These are phyloP conservation scores for Eucalyptus tenuipes DNA, from an alignment of 345 rosid genomes.

Conservation along the genomic window DNA sequence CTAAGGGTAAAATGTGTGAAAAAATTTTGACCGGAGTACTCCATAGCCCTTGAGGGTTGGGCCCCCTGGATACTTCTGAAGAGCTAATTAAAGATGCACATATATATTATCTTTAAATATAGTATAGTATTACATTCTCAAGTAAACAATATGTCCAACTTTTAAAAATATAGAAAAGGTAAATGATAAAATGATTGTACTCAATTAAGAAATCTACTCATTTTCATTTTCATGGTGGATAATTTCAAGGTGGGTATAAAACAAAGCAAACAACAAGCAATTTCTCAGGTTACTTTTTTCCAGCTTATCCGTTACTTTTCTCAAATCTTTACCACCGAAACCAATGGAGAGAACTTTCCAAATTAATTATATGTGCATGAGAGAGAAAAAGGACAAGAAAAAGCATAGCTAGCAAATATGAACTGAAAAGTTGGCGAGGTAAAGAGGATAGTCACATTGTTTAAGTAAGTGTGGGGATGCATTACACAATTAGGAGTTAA, in stretches of 20 bases:
- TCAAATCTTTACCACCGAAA: background rate
- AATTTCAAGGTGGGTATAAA: background rate
- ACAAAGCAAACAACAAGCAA: background rate
- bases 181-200: background rate
- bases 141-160: background rate
- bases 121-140: background rate
- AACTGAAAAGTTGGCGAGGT: background rate
- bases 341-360: background rate
- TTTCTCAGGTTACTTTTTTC: background rate
- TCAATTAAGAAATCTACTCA: background rate
- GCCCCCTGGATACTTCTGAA: background rate
- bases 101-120: background rate
- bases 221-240: background rate
- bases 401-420: background rate
- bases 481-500: slow-evolving; percentile 71
- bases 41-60: background rate
- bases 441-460: slow-evolving; percentile 41
- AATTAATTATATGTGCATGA: background rate
- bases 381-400: background rate
- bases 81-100: background rate
- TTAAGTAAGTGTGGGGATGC: slow-evolving; percentile 89
- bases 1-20: background rate
- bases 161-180: too few species aligned
- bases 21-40: background rate
- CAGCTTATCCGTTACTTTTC: background rate